Evolutionary conservation across 495 filamentous ascomycete genomes (phyloP).

Genomic region (Pseudotulostoma volvatum): DNA sequence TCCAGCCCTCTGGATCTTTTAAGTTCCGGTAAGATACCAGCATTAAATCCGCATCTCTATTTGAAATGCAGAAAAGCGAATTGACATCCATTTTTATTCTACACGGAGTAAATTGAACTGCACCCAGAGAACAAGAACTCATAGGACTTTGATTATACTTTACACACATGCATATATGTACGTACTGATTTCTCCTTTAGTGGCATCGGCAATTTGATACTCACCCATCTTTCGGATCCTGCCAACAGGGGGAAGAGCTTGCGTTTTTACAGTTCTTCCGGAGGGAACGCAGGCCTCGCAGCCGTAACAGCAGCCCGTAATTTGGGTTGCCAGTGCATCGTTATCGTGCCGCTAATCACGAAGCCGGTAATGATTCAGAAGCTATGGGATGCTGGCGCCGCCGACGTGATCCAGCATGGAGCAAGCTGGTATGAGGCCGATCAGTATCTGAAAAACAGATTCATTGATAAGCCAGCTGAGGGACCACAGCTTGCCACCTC

Average conservation of each 20-base stretch:
- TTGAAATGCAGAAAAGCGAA: no score
- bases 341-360: slow-evolving; percentile 64
- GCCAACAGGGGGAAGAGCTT: slow-evolving; percentile 21
- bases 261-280: slow-evolving; percentile 80
- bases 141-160: no score
- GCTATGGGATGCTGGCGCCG: slow-evolving; percentile 50
- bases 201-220: slow-evolving; percentile 70
- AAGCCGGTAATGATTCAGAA: slow-evolving; percentile 56
- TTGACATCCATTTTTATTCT: no score
- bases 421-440: slow-evolving; percentile 65
- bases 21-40: slow-evolving; percentile 79
- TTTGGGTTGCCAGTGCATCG: slow-evolving; percentile 55
- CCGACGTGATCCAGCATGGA: slow-evolving; percentile 54
- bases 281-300: slow-evolving; percentile 86
- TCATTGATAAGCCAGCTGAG: no score
- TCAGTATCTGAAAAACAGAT: slow-evolving; percentile 42
- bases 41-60: no score
- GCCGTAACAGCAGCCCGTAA: slow-evolving; percentile 60
- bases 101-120: no score
- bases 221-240: slow-evolving; percentile 34
- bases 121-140: no score
- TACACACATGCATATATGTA: no score
- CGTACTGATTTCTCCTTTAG: no score
- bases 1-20: slow-evolving; percentile 88
- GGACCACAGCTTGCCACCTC: no score